Base-by-base conservation (phyloP, 83 land plant genomes). In the Picea abies region DNA sequence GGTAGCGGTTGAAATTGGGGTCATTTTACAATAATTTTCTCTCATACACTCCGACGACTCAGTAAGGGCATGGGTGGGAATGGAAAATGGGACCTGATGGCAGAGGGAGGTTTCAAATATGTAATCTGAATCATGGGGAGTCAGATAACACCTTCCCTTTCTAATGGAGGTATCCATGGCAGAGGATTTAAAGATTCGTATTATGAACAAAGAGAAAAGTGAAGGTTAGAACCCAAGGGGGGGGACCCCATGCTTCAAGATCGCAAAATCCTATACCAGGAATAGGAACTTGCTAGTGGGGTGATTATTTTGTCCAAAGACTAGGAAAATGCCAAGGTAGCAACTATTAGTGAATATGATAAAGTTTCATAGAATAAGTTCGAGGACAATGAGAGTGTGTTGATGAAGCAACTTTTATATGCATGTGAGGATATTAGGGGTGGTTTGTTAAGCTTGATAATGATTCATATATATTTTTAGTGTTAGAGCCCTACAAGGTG, bases 351-450 rank as follows among this genome's bases (percentile, higher is more conserved):
- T 79, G 99, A 98, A 84, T 96, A 81, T 80, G 86, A 82, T 7
- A 92, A 92, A 68, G 75, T 93, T 61, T 60, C 83, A 23, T 90
- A 87, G 82, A 91, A 90, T 26, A 94, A 90, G 47, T 87, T 88
- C 71, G 96, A 92, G 80, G 92, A 96, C 5, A 67, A 91, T 0
- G 99, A 98, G 72, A 88, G 84, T 83, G 93, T 94, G 70, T 84
- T 98, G n/a, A 97, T 96, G 17, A 84, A 94, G 66, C 97, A 96
- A 80, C 92, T 96, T 44, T 60, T 98, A 81, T 96, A 93, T 80
- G 93, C 91, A 17, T 96, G 97, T 84, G 97, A 96, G 71, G 99
- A 98, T 39, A 93, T 98, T 79, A 97, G 96, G 76, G 99, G 99
- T 20, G 91, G 66, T 91, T 86, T 66, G 88, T 96, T 4, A 89